Base-by-base conservation (phyloP, 495 filamentous ascomycete genomes). In the Podospora anserina region DNA sequence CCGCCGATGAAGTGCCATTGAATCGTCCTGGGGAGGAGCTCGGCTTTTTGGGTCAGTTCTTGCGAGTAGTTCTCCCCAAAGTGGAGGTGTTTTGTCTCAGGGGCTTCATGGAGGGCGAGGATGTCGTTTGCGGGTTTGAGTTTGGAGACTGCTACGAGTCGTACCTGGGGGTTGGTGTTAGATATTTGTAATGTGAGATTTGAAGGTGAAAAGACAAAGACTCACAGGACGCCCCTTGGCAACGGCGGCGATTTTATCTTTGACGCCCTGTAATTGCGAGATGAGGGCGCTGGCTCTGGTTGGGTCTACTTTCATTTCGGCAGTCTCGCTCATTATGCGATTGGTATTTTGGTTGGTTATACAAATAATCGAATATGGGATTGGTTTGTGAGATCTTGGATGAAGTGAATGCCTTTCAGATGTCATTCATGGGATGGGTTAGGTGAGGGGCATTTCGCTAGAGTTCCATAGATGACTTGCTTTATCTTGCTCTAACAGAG, bases 11-110 rank as follows among this genome's bases (percentile, higher is more conserved):
- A 97, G 75, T 99, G 95, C 95, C 95, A 99, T 65, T 86, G 83
- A 66, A 99, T 91, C 20, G 81, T 85, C n/a, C 76, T 72, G 0
- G 95, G 95, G 5, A 98, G 86, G 20, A 93, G 73, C 11, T 85
- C 82, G 13, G 93, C 90, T 80, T 99, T 99, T 77, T 94, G 88
- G 62, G 86, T 81, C 56, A 99, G 88, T 76, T 99, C 95, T 80
- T 97, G 93, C 16, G 91, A 85, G 83, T 99, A 99, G 82, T 99
- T 99, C 80, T 99, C 95, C 70, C 95, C 95, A 78, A 97, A 97
- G 79, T 98, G 93, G 63, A 82, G 71, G 56, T 97, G 94, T 0
- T 77, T 70, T 18, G 9, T 49, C 20, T 82, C 77, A 0, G 84
- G 82, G 1, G 84, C 72, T 67, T 87, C 81, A 81, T 96, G 90